Evolutionary conservation across 352 stramenopile species (phyloP), one percentile per base, ranked within the genome.

Genomic region (Phytopythium ostracodes): DNA sequence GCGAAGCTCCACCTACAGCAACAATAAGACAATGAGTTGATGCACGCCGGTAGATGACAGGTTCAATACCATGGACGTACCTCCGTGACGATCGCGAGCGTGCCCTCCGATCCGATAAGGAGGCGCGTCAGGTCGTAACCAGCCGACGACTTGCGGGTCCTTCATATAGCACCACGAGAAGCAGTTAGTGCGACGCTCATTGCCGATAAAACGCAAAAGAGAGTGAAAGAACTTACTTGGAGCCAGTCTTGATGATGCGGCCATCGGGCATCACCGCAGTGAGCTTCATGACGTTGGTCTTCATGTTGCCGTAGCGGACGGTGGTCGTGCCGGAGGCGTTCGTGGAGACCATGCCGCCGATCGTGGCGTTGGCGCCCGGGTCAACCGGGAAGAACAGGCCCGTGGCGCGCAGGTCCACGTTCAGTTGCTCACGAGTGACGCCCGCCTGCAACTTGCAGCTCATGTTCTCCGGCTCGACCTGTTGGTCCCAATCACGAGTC

Each of bases 311-410:
- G 63, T 98, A 98, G 9, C 86, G 64, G 27, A 75, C 63, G 7
- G 88, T 94, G 17, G 87, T 96, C 2, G 87, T 95, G 18, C 89
- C 89, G 14, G 87, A 96, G 1, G 88, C 92, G 50, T 94, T 93
- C 18, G 87, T 96, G 24, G 76, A 71, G 61, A 88, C 74, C 96
- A 99, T 99, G 50, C 96, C 96, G 20, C 96, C 96, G 38, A 99
- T 78, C 38, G 85, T 97, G 6, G 96, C 96, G 63, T 98, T 97
- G 12, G 97, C 94, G 35, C 96, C 96, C 9, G 96, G 97, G 66
- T 99, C 97, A n/a, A 99, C 90, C 14, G 96, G 86, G 75, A 98
- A 99, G 67, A 95, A 94, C 35, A 98, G 79, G 8, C 92, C 94
- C 20, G 87, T 94, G 31, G 85, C 79, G 31, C 79, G 73, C 47